These are phyloP conservation scores for Melaleuca quinquenervia DNA, from an alignment of 345 rosid genomes.

Conservation along the genomic window DNA sequence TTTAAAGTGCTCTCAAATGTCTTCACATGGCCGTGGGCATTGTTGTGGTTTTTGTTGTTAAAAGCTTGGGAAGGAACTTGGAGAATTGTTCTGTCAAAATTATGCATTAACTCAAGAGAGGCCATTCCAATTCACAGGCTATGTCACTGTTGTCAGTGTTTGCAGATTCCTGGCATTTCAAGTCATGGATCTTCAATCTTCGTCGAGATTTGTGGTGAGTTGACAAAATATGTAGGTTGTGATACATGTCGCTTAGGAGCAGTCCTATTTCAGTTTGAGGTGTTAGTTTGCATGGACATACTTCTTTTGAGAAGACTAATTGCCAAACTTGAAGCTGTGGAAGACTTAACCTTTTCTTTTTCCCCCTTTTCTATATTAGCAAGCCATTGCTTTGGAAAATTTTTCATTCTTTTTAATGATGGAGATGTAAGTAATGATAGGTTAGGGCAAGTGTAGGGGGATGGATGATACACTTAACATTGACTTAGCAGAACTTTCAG, in stretches of 20 bases:
- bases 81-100: conserved; percentile 22
- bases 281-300: neutral
- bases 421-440: neutral
- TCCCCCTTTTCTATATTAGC: neutral
- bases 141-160: conserved; percentile 10
- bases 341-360: neutral
- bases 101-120: conserved; percentile 23
- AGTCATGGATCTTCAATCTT: neutral
- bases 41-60: conserved; percentile 18
- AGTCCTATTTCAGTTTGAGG: neutral
- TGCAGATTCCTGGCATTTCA: conserved; percentile 12
- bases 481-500: neutral
- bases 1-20: conserved; percentile 25
- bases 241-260: neutral
- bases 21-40: conserved; percentile 30
- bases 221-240: neutral
- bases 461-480: neutral
- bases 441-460: neutral
- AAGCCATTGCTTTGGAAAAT: neutral
- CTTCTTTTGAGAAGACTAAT: neutral
- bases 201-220: neutral
- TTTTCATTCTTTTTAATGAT: neutral
- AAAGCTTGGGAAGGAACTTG: conserved; percentile 25
- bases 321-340: neutral
- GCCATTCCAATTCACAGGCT: conserved; percentile 6